phyloP scores from a whole-genome alignment of 106 monocot genomes.

The Xerophyta viscosa region DNA sequence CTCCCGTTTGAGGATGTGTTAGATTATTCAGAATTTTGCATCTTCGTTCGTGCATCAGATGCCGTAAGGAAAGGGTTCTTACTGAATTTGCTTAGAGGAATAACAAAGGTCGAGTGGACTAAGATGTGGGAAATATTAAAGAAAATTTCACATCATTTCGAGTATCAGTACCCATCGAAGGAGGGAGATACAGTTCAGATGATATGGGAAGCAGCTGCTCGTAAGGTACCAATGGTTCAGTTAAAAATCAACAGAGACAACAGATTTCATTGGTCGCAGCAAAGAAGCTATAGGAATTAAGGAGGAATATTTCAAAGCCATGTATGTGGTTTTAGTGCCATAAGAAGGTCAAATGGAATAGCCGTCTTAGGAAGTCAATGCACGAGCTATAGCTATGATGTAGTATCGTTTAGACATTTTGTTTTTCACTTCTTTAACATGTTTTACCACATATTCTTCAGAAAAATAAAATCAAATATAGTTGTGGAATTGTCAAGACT shows the following conservation, averaged over 20 bases:
- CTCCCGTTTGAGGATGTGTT: constrained; percentile 80
- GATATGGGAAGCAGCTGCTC: constrained; percentile 75
- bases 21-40: constrained; percentile 68
- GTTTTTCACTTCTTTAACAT: too few species aligned
- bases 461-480: too few species aligned
- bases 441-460: too few species aligned
- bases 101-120: constrained; percentile 51
- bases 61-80: constrained; percentile 54
- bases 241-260: constrained; percentile 35
- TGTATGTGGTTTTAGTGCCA: constrained; percentile 1
- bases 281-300: neutral
- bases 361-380: too few species aligned
- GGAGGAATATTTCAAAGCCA: constrained; percentile 1
- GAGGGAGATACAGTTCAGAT: constrained; percentile 73
- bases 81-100: constrained; percentile 36
- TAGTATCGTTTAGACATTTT: too few species aligned
- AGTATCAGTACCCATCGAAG: constrained; percentile 63
- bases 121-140: constrained; percentile 64
- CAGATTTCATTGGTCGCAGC: constrained; percentile 20
- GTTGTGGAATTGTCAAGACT: too few species aligned
- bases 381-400: too few species aligned
- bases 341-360: too few species aligned
- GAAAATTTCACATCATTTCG: constrained; percentile 48
- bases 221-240: constrained; percentile 29
- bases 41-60: constrained; percentile 62